Percentiles rank a stretch among this genome's conserved stretches.
Conservation (phyloP, 148 eudicot genomes). For the Heliosperma pusillum region DNA sequence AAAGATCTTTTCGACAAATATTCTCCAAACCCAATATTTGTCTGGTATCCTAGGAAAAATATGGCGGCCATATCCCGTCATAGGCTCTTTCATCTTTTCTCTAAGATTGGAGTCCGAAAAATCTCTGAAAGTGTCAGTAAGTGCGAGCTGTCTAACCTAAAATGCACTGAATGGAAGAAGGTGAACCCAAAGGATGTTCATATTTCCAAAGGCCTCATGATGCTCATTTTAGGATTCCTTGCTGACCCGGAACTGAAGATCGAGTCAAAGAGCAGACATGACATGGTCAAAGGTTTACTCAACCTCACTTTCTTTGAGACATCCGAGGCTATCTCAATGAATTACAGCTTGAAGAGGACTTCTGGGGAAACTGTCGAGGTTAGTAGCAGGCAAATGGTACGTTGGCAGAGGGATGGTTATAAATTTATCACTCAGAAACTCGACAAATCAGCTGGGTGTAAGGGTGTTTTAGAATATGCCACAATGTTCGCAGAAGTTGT, state of each 20-base stretch:
- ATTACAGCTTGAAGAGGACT: slow-evolving; percentile 34
- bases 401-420: slow-evolving; percentile 46
- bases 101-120: slow-evolving; percentile 46
- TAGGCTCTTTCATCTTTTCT: slow-evolving; percentile 43
- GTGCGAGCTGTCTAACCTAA: slow-evolving; percentile 15
- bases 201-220: slow-evolving; percentile 40
- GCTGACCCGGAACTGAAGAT: slow-evolving; percentile 35
- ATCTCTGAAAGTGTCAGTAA: slow-evolving; percentile 43
- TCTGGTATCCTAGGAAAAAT: slow-evolving; percentile 51
- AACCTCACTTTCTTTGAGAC: slow-evolving; percentile 35
- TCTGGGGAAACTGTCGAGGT: slow-evolving; percentile 41
- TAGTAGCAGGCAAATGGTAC: slow-evolving; percentile 34
- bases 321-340: slow-evolving; percentile 27
- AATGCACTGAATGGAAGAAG: slow-evolving; percentile 18
- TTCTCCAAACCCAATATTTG: slow-evolving; percentile 37
- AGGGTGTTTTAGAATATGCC: slow-evolving; percentile 44
- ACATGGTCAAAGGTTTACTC: slow-evolving; percentile 34
- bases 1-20: slow-evolving; percentile 43
- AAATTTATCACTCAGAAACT: slow-evolving; percentile 39
- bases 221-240: slow-evolving; percentile 51
- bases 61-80: slow-evolving; percentile 26
- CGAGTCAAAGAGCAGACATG: slow-evolving; percentile 38
- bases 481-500: slow-evolving; percentile 44
- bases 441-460: slow-evolving; percentile 28
- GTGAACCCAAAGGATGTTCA: slow-evolving; percentile 29